phyloP scores from a whole-genome alignment of 2,329 filamentous ascomycete genomes.

The Ophiostoma fasciatum region DNA sequence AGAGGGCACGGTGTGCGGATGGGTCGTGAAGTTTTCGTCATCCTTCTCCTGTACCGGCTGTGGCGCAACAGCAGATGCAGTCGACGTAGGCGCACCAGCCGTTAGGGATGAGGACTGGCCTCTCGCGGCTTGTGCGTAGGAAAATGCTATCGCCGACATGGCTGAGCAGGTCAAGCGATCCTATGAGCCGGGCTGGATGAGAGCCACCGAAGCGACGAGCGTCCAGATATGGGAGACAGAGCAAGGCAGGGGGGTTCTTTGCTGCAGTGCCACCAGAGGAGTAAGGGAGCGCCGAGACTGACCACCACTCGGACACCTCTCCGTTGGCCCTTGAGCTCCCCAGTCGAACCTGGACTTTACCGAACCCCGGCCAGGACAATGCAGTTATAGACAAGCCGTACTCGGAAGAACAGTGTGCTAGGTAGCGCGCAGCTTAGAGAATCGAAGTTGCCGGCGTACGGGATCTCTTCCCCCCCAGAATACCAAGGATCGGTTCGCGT shows the following conservation, averaged over 20 bases:
- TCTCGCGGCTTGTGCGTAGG: slow-evolving; percentile 91
- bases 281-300: not conserved
- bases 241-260: too few relatives aligned
- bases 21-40: slow-evolving; percentile 16
- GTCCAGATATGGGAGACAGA: too few relatives aligned
- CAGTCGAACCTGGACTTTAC: not conserved
- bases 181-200: not conserved
- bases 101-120: slow-evolving; percentile 43
- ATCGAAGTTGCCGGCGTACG: too few relatives aligned
- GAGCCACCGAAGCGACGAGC: not conserved
- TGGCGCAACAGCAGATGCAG: slow-evolving; percentile 17
- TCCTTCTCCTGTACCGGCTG: slow-evolving; percentile 21
- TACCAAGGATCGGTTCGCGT: too few relatives aligned
- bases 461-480: too few relatives aligned
- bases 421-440: too few relatives aligned
- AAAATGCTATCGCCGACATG: slow-evolving; percentile 54
- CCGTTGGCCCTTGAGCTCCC: not conserved
- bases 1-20: not conserved
- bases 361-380: too few relatives aligned
- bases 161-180: not conserved
- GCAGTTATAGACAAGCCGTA: too few relatives aligned
- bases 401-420: too few relatives aligned
- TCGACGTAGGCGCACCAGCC: slow-evolving; percentile 17
- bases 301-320: slow-evolving; percentile 6
- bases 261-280: slow-evolving; percentile 1